Evolutionary conservation across 441 rosid species (phyloP).

Genomic region (Erysimum pusillum): DNA sequence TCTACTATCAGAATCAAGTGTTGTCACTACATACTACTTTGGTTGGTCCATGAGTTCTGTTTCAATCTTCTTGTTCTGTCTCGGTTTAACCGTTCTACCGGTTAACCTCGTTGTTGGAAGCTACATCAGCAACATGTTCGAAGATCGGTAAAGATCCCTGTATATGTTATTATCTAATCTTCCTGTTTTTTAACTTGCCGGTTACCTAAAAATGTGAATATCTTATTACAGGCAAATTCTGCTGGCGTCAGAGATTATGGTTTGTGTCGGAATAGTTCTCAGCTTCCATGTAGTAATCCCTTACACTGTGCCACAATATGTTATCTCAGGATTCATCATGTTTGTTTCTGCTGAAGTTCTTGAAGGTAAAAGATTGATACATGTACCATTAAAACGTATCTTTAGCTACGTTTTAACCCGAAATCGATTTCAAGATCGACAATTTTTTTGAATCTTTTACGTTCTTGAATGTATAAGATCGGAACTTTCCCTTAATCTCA

Average conservation of each 20-base stretch:
- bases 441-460: neutral
- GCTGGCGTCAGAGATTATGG: constrained; percentile 87
- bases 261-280: constrained; percentile 70
- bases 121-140: constrained; percentile 94
- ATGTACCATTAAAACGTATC: neutral
- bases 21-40: constrained; percentile 82
- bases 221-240: constrained; percentile 80
- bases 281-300: constrained; percentile 76
- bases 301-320: constrained; percentile 87
- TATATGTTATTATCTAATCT: neutral
- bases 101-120: constrained; percentile 88
- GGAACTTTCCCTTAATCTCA: neutral
- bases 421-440: constrained; percentile 1
- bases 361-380: constrained; percentile 65
- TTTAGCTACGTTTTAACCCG: neutral
- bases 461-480: constrained; percentile 1
- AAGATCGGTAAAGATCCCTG: constrained; percentile 69
- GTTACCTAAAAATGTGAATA: neutral
- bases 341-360: constrained; percentile 96
- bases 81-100: constrained; percentile 94
- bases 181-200: neutral
- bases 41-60: constrained; percentile 79
- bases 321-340: constrained; percentile 86
- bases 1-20: constrained; percentile 94
- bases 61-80: constrained; percentile 83